Evolutionary conservation across 371 early-diverging fungal species (phyloP).

Genomic region (Apophysomyces sp.): DNA sequence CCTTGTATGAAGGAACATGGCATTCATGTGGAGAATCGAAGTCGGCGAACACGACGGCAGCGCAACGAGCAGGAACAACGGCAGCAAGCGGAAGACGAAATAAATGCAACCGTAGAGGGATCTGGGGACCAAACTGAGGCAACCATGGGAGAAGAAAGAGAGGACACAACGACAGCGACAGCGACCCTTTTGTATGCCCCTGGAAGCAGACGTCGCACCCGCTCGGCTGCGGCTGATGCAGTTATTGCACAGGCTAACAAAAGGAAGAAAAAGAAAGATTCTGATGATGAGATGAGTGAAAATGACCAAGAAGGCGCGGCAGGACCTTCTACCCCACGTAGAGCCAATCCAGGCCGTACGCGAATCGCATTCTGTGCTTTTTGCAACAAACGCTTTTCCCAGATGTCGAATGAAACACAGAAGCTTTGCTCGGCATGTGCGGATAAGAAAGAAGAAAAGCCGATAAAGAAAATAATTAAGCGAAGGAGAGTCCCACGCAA

Average conservation of each 20-base stretch:
- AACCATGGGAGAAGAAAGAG: neutral
- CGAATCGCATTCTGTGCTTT: constrained; percentile 58
- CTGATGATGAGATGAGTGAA: constrained; percentile 28
- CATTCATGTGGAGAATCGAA: constrained; percentile 58
- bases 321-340: constrained; percentile 38
- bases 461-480: constrained; percentile 21
- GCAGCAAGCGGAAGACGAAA: neutral
- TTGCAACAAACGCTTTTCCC: constrained; percentile 59
- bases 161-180: constrained; percentile 12
- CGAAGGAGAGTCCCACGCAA: neutral
- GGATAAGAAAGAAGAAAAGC: constrained; percentile 19
- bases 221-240: neutral
- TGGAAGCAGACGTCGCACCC: neutral
- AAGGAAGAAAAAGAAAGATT: constrained; percentile 14
- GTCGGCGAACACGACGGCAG: constrained; percentile 5
- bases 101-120: neutral
- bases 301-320: constrained; percentile 7
- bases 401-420: constrained; percentile 22
- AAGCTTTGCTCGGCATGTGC: constrained; percentile 55
- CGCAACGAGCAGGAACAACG: neutral
- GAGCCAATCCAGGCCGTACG: constrained; percentile 25
- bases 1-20: constrained; percentile 57
- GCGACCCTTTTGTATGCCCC: constrained; percentile 17
- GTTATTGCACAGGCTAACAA: constrained; percentile 24
- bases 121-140: neutral